Percentiles rank a stretch among this genome's conserved stretches.
Conservation (phyloP, 176 grass and related monocot genomes). For the Paspalum notatum region DNA sequence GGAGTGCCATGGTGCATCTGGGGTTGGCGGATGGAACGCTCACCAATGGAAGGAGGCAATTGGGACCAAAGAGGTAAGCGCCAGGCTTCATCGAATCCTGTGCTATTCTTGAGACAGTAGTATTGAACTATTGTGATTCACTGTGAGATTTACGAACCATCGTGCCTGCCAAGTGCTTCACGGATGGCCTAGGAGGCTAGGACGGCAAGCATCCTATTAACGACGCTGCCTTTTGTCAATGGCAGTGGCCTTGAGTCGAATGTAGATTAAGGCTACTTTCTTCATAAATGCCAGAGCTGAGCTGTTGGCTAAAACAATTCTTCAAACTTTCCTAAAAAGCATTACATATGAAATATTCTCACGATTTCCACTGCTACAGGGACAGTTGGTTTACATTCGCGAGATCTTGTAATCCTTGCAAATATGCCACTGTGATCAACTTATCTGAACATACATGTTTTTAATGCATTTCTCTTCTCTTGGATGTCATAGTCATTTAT, state of each 20-base stretch:
- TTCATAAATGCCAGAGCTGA: conserved; percentile 2
- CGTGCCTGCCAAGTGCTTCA: conserved; percentile 29
- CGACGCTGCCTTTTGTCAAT: not conserved
- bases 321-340: not conserved
- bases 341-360: not conserved
- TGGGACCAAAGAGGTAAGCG: conserved; percentile 43
- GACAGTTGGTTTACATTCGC: not conserved
- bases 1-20: conserved; percentile 50
- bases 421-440: not conserved
- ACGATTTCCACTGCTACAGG: not conserved
- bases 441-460: not conserved
- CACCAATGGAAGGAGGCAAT: conserved; percentile 51
- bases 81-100: not conserved
- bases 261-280: not conserved
- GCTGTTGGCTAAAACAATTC: not conserved
- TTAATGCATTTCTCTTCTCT: conserved; percentile 17
- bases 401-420: not conserved
- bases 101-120: not conserved
- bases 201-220: not conserved
- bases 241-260: not conserved
- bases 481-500: not conserved
- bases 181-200: conserved; percentile 1
- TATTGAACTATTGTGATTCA: not conserved
- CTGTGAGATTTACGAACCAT: not conserved
- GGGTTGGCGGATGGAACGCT: conserved; percentile 46